A percentile compares a stretch with the other conserved stretches of the same genome.
Conservation (phyloP, 768 basidiomycete species). For the Serendipita vermifera region DNA sequence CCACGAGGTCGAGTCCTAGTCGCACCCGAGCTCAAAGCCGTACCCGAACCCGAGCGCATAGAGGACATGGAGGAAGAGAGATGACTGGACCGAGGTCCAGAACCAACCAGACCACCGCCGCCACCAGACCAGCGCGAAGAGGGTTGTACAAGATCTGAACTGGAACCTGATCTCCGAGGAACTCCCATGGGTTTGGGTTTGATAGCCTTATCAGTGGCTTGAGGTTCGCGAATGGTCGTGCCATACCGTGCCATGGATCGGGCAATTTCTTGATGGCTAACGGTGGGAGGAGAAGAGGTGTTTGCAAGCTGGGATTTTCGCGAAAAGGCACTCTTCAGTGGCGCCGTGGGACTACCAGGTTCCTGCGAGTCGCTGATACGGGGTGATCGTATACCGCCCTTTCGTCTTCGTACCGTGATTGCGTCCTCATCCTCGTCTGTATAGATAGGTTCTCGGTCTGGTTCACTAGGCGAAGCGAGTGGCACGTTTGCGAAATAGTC, state of each 20-base stretch:
- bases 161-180: no score
- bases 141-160: neutral
- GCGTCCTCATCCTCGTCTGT: constrained; percentile 8
- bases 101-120: neutral
- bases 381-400: neutral
- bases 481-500: constrained; percentile 1
- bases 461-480: neutral
- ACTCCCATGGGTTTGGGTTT: no score
- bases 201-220: no score
- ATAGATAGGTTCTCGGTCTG: constrained; percentile 6
- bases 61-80: neutral
- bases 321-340: no score
- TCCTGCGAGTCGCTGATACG: no score
- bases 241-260: no score
- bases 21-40: no score
- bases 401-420: constrained; percentile 4
- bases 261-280: constrained; percentile 1
- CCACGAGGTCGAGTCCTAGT: constrained; percentile 6
- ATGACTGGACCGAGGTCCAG: neutral
- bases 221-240: no score
- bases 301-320: no score
- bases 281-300: constrained; percentile 5
- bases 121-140: neutral
- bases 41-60: neutral
- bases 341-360: no score